Conservation (phyloP, 768 basidiomycete genomes). For the Astraeus odoratus region DNA sequence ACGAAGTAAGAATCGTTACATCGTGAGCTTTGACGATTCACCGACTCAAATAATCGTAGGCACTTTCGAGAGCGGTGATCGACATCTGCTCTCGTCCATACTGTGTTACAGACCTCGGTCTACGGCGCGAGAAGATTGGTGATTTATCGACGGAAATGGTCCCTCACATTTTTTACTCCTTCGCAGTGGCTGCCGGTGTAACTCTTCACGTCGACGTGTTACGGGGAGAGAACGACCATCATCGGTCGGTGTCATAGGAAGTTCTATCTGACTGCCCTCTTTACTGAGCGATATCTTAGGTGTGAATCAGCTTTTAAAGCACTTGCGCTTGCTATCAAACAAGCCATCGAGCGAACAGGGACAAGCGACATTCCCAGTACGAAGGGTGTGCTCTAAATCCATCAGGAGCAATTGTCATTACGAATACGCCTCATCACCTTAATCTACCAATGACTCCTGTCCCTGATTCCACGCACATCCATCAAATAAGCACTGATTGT, state of each 20-base stretch:
- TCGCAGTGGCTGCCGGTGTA: conserved; percentile 91
- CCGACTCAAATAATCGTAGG: conserved; percentile 43
- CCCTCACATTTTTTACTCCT: conserved; percentile 95
- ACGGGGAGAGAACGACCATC: conserved; percentile 95
- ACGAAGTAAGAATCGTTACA: conserved; percentile 61
- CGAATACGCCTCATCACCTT: no score
- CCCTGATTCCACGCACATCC: no score
- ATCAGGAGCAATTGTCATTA: not conserved
- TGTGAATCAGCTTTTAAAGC: conserved; percentile 99
- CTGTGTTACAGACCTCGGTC: conserved; percentile 86
- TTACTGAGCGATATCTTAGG: conserved; percentile 34
- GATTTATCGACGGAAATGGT: conserved; percentile 97
- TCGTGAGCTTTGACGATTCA: not conserved
- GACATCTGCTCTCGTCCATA: conserved; percentile 97
- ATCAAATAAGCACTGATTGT: no score
- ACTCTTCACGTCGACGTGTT: conserved; percentile 94
- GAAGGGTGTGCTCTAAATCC: conserved; percentile 76
- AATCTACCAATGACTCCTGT: no score
- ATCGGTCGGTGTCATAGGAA: conserved; percentile 55
- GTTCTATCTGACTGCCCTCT: not conserved
- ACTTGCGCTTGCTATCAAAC: conserved; percentile 86
- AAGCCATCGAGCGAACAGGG: conserved; percentile 90
- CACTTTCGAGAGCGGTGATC: conserved; percentile 91
- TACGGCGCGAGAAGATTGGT: conserved; percentile 88
- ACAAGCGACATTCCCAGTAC: conserved; percentile 91